Percentiles rank a stretch among this genome's conserved stretches.
Evolutionary conservation across 2,329 filamentous ascomycete genomes (phyloP).

Genomic region (Microascus cirrosus): DNA sequence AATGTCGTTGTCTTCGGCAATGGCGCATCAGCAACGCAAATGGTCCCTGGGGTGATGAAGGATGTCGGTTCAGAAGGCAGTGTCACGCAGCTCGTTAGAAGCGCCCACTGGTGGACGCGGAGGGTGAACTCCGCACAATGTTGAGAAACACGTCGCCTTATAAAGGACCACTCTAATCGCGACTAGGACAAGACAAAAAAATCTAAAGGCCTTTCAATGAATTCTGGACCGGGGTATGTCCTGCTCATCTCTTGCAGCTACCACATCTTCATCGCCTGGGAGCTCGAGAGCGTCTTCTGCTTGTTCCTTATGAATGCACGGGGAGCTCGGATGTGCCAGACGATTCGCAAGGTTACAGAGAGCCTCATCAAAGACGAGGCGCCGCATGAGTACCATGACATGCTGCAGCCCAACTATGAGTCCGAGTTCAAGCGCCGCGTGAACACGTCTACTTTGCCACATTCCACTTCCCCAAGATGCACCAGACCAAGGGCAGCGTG

Average conservation of each 20-base stretch:
- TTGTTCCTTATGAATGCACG: neutral
- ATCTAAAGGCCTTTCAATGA: neutral
- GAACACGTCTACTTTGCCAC: conserved; percentile 13
- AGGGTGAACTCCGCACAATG: neutral
- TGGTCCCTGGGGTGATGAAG: conserved; percentile 19
- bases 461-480: neutral
- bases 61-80: conserved; percentile 10
- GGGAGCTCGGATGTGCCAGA: conserved; percentile 5
- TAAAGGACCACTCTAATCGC: neutral
- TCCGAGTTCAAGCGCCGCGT: conserved; percentile 24
- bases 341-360: conserved; percentile 15
- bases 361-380: conserved; percentile 15
- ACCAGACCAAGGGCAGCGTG: neutral
- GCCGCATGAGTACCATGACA: conserved; percentile 16
- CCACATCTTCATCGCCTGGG: neutral
- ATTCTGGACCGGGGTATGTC: neutral
- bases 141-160: neutral
- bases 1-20: conserved; percentile 24
- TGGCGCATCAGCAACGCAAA: conserved; percentile 22
- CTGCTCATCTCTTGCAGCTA: neutral
- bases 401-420: conserved; percentile 19
- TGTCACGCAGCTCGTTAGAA: conserved; percentile 7
- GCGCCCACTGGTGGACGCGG: neutral
- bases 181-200: neutral
- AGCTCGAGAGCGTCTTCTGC: neutral